These are phyloP conservation scores for Candolleomyces eurysporus DNA, from an alignment of 768 basidiomycete genomes.

Conservation along the genomic window DNA sequence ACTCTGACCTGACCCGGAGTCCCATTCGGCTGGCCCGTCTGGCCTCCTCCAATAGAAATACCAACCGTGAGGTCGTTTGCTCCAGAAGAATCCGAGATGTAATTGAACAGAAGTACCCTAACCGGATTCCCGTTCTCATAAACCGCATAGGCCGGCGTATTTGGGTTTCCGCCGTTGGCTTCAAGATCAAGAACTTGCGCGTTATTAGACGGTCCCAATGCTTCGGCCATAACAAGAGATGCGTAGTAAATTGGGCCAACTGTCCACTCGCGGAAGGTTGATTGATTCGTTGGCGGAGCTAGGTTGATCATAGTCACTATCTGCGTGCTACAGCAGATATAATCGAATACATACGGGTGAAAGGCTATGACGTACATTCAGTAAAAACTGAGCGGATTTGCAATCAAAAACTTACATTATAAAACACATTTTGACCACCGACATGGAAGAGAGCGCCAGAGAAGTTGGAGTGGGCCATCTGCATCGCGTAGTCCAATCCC, in stretches of 20 bases:
- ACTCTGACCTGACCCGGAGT: constrained; percentile 51
- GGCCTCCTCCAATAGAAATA: constrained; percentile 46
- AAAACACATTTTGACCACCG: constrained; percentile 66
- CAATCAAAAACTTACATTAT: constrained; percentile 49
- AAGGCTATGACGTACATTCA: constrained; percentile 46
- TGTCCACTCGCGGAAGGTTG: constrained; percentile 65
- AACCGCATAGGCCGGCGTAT: constrained; percentile 68
- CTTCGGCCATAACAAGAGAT: constrained; percentile 66
- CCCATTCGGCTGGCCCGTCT: constrained; percentile 32
- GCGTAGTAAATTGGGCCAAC: constrained; percentile 75
- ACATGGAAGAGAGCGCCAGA: constrained; percentile 55
- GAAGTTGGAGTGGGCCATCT: constrained; percentile 60
- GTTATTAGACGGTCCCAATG: constrained; percentile 60
- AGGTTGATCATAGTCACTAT: background rate
- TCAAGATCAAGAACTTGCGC: constrained; percentile 67
- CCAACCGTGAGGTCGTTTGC: constrained; percentile 44
- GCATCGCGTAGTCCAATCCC: constrained; percentile 62
- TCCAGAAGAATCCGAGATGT: constrained; percentile 57
- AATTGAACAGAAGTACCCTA: constrained; percentile 73
- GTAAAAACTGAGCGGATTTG: constrained; percentile 7
- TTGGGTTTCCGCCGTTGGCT: constrained; percentile 48
- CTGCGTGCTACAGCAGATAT: no score
- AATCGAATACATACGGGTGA: constrained; percentile 46
- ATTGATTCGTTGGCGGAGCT: constrained; percentile 54
- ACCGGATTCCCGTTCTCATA: constrained; percentile 67